Evolutionary conservation across 2,329 filamentous ascomycete species (phyloP).

Genomic region (Ceratocystis colombiana): DNA sequence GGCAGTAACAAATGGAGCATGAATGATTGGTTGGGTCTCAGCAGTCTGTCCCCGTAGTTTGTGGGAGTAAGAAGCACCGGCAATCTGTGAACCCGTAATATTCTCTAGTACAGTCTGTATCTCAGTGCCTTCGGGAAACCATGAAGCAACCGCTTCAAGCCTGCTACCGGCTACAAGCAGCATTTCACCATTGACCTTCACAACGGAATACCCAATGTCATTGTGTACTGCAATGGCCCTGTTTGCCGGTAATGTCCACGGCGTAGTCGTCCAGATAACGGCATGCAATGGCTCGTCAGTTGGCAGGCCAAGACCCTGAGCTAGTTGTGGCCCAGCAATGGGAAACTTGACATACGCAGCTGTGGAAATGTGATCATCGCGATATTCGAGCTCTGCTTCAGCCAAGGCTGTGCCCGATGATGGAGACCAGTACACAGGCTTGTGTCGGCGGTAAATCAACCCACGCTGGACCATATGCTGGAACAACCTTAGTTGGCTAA

Average conservation of each 20-base stretch:
- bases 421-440: constrained; percentile 80
- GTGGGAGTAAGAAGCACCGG: constrained; percentile 58
- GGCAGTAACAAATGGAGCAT: constrained; percentile 79
- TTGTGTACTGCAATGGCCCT: constrained; percentile 73
- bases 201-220: constrained; percentile 61
- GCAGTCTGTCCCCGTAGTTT: constrained; percentile 52
- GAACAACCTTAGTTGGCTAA: constrained; percentile 64
- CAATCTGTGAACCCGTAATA: constrained; percentile 56
- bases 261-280: constrained; percentile 98
- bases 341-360: constrained; percentile 75
- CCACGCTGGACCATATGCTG: constrained; percentile 62
- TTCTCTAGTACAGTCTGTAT: constrained; percentile 42
- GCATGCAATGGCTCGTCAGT: constrained; percentile 51
- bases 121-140: constrained; percentile 40
- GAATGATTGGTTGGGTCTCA: constrained; percentile 57
- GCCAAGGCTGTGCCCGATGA: constrained; percentile 69
- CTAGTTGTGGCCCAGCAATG: constrained; percentile 39
- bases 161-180: constrained; percentile 64
- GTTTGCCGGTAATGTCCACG: constrained; percentile 94
- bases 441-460: constrained; percentile 66
- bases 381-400: constrained; percentile 77
- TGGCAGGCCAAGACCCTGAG: constrained; percentile 1
- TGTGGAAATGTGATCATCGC: constrained; percentile 59
- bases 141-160: constrained; percentile 47
- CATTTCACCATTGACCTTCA: constrained; percentile 48